Conservation (phyloP, 75 land plant genomes). For the Adiantum capillusveneris region DNA sequence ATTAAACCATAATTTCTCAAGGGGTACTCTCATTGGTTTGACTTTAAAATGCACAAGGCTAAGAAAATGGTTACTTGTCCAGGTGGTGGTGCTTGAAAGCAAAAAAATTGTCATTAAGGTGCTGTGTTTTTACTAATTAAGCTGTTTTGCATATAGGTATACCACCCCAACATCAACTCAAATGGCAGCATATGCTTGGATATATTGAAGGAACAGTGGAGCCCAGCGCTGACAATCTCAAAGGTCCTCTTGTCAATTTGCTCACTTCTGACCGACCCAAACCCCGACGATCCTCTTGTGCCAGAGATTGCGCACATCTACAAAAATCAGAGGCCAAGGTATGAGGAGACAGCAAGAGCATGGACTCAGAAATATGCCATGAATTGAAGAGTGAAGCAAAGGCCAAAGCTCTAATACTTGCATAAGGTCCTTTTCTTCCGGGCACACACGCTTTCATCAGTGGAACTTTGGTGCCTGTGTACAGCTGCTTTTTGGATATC, state of each 20-base stretch:
- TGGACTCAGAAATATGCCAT: slow-evolving; percentile 44
- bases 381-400: slow-evolving; percentile 8
- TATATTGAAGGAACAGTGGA: slow-evolving; percentile 51
- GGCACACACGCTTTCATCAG: too few species aligned
- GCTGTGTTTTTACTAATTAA: too few species aligned
- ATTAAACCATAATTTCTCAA: too few species aligned
- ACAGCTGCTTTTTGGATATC: too few species aligned
- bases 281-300: slow-evolving; percentile 36
- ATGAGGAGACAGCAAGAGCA: slow-evolving; percentile 32
- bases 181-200: slow-evolving; percentile 51
- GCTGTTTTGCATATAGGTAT: slow-evolving; percentile 29
- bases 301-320: slow-evolving; percentile 37
- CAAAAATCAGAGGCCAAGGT: slow-evolving; percentile 26
- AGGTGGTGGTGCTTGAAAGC: too few species aligned
- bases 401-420: too few species aligned
- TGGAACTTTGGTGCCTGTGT: too few species aligned
- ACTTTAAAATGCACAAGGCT: too few species aligned
- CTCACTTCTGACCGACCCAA: slow-evolving; percentile 31
- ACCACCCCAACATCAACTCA: slow-evolving; percentile 40
- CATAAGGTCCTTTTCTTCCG: too few species aligned
- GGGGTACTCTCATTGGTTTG: too few species aligned
- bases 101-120: too few species aligned
- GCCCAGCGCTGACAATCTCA: slow-evolving; percentile 46
- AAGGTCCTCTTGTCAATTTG: slow-evolving; percentile 35
- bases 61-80: too few species aligned